Evolutionary conservation across 2,329 filamentous ascomycete species (phyloP).

Genomic region (Chaetomiaceae sp.): DNA sequence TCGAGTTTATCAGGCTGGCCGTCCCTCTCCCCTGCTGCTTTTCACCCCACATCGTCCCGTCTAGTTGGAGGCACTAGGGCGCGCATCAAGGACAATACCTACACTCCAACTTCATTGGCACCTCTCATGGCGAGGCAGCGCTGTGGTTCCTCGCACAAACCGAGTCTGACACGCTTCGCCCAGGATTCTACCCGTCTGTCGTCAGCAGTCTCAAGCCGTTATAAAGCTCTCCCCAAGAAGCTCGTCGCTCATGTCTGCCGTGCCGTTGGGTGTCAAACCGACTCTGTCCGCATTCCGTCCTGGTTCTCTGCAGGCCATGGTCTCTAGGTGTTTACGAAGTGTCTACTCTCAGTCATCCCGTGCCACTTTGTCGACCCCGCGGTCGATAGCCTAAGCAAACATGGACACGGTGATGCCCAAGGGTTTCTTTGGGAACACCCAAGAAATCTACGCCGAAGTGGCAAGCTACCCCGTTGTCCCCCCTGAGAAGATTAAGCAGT

Average conservation of each 20-base stretch:
- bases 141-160: background rate
- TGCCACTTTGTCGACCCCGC: background rate
- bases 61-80: too few relatives aligned
- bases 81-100: too few relatives aligned
- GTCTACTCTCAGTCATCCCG: constrained; percentile 3
- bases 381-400: background rate
- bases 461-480: constrained; percentile 48
- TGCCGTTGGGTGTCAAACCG: background rate
- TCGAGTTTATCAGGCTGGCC: background rate
- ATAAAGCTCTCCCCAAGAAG: background rate
- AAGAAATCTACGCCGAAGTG: constrained; percentile 49
- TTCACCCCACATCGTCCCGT: background rate
- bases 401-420: constrained; percentile 48
- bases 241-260: background rate
- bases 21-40: background rate
- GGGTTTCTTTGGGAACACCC: constrained; percentile 52
- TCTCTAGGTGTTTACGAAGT: constrained; percentile 2
- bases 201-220: background rate
- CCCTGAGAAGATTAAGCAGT: constrained; percentile 48
- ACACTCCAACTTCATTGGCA: background rate
- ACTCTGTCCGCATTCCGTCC: background rate
- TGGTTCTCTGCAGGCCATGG: constrained; percentile 8
- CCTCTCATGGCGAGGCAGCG: background rate
- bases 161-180: background rate
- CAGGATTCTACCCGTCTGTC: background rate